Conservation (phyloP, 2,329 filamentous ascomycete species). For the Claviceps sp. region DNA sequence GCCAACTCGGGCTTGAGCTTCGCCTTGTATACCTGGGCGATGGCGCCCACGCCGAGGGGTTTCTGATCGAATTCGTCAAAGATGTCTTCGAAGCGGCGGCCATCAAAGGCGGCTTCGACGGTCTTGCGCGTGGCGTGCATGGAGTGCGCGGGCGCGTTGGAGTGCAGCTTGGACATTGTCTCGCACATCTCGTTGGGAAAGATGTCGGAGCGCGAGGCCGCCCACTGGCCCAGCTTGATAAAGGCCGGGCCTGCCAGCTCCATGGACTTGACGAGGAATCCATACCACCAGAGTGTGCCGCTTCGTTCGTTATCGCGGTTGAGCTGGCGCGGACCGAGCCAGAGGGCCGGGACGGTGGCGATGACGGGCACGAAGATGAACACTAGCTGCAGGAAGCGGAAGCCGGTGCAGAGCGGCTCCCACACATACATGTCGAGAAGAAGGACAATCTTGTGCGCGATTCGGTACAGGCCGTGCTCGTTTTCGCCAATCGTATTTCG, state of each 20-base stretch:
- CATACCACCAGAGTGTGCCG: conserved; percentile 91
- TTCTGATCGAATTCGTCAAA: conserved; percentile 90
- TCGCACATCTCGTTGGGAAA: conserved; percentile 87
- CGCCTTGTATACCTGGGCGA: conserved; percentile 95
- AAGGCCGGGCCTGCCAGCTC: conserved; percentile 89
- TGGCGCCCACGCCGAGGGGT: conserved; percentile 86
- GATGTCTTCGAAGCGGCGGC: conserved; percentile 71
- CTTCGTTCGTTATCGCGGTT: conserved; percentile 59
- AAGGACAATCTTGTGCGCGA: conserved; percentile 47
- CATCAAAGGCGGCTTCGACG: conserved; percentile 70
- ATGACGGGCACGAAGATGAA: conserved; percentile 88
- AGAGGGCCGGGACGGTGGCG: conserved; percentile 63
- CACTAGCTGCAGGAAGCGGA: conserved; percentile 78
- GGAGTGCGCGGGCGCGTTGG: conserved; percentile 85
- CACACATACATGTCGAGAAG: conserved; percentile 59
- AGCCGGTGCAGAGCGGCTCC: conserved; percentile 77
- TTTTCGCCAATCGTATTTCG: conserved; percentile 52
- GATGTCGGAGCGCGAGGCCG: conserved; percentile 88
- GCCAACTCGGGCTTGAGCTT: conserved; percentile 73
- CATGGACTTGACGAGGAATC: conserved; percentile 77
- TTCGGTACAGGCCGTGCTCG: conserved; percentile 43
- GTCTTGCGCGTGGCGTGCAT: conserved; percentile 66
- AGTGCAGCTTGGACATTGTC: conserved; percentile 90
- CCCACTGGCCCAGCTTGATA: conserved; percentile 99
- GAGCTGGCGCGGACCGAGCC: conserved; percentile 54